These are phyloP conservation scores for Septoria linicola DNA, from an alignment of 2,329 filamentous ascomycete species.

Conservation along the genomic window DNA sequence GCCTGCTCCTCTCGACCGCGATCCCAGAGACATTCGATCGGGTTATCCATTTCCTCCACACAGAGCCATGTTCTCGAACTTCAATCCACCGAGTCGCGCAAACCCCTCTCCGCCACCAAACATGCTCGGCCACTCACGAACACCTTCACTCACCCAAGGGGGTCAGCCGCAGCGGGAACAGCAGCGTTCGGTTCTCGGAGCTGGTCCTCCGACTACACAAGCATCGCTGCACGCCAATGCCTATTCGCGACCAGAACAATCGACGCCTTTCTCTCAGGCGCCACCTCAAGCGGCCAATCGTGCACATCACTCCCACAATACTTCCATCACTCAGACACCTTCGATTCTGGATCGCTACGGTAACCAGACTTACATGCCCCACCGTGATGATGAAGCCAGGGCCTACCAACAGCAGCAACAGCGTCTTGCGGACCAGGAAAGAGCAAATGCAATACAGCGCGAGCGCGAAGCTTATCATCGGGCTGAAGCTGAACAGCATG, in stretches of 20 bases:
- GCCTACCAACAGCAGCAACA: constrained; percentile 21
- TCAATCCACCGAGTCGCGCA: constrained; percentile 32
- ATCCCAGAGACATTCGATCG: constrained; percentile 26
- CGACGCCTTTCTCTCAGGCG: constrained; percentile 28
- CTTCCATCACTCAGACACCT: constrained; percentile 27
- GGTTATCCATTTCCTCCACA: constrained; percentile 32
- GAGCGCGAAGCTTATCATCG: constrained; percentile 8
- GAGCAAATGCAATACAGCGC: constrained; percentile 10
- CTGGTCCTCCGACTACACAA: constrained; percentile 25
- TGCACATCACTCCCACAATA: constrained; percentile 36
- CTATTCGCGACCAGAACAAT: constrained; percentile 28
- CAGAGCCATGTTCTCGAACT: constrained; percentile 30
- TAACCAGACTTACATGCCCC: constrained; percentile 22
- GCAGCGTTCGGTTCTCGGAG: constrained; percentile 21
- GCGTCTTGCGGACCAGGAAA: constrained; percentile 14
- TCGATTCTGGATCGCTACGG: constrained; percentile 29
- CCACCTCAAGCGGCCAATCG: constrained; percentile 32
- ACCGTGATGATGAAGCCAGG: constrained; percentile 30
- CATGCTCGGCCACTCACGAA: constrained; percentile 36
- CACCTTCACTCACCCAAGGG: constrained; percentile 33
- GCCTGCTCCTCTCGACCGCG: constrained; percentile 32
- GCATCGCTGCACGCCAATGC: constrained; percentile 33
- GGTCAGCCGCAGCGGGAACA: constrained; percentile 27
- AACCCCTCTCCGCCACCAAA: constrained; percentile 41
- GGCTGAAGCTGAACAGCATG: constrained; percentile 8